phyloP scores from a whole-genome alignment of 2,329 filamentous ascomycete species.

The Fusarium cyanostomum region DNA sequence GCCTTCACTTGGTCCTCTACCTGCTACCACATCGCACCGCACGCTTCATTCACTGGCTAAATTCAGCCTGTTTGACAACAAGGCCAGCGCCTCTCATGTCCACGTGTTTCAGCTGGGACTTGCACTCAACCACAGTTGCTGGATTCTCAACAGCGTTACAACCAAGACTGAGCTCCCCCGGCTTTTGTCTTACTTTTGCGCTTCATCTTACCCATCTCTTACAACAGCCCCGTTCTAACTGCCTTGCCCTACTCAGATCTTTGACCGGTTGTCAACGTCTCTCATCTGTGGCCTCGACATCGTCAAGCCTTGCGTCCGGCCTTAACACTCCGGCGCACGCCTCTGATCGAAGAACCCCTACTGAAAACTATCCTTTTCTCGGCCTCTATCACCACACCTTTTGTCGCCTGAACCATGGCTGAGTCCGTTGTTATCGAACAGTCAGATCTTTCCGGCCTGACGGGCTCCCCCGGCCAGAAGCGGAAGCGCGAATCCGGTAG shows the following conservation, averaged over 20 bases:
- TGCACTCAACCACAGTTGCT: constrained; percentile 12
- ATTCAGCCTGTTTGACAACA: not conserved
- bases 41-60: constrained; percentile 11
- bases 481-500: constrained; percentile 64
- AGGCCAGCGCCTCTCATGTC: constrained; percentile 14
- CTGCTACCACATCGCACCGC: not conserved
- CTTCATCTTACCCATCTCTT: constrained; percentile 19
- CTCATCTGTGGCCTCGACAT: constrained; percentile 37
- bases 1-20: not conserved
- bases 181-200: not conserved
- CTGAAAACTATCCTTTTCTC: constrained; percentile 1
- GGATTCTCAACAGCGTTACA: constrained; percentile 1
- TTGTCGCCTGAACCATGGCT: constrained; percentile 53
- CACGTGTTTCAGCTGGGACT: constrained; percentile 10
- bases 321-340: constrained; percentile 17
- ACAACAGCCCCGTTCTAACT: constrained; percentile 35
- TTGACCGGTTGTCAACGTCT: constrained; percentile 32
- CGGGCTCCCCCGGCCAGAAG: constrained; percentile 60
- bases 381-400: not conserved
- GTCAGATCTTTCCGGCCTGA: constrained; percentile 55
- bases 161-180: not conserved
- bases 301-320: constrained; percentile 23
- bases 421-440: constrained; percentile 59
- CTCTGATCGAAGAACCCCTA: constrained; percentile 24
- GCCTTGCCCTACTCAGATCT: constrained; percentile 33